Base-by-base conservation (phyloP, 768 basidiomycete species). In the Boletus vermiculosoides region DNA sequence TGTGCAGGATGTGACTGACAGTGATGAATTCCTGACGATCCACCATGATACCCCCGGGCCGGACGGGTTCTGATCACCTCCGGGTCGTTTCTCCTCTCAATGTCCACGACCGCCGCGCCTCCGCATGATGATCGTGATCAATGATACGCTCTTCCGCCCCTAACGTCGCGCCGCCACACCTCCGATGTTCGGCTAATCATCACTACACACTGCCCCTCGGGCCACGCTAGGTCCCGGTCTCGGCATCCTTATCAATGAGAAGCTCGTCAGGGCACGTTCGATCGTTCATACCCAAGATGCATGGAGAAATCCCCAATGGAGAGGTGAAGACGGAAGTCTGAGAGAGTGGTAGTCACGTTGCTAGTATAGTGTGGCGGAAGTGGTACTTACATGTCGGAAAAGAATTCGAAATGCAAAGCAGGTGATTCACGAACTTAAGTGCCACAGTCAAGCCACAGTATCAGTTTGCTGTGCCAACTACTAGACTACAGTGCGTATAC, bases 231-330 rank as follows among this genome's bases (percentile, higher is more conserved):
- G 77, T 0, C 78, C 82, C 12, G 86, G 86, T 8, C 73, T 88
- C 8, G 87, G 86, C 7, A 80, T 87, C 33, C 71, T 79, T 46
- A 77, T 88, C 55, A 80, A 89, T 60, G 87, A 88, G 67, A 66
- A 66, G 11, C 65, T 85, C 13, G 83, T 89, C 12, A 59, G 76
- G 37, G 66, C 72, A 18, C 56, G 61, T 10, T 58, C 66, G 50
- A 55, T 34, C 18, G 55, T 28, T 55, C 54, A 63, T 15, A 46
- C 52, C 30, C 51, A 15, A 45, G 67, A 63, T 2, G 56, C 61
- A 23, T 70, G 61, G 65, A 64, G 48, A 18, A 67, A 66, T 66
- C 80, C 81, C 0, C 71, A 82, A 3, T 83, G 81, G 81, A 74
- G 81, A 55, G 83, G 82, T 2, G 73, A 75, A 8, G 83, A 86